Conservation (phyloP, 164 flowering plant genomes). For the Piper longum region DNA sequence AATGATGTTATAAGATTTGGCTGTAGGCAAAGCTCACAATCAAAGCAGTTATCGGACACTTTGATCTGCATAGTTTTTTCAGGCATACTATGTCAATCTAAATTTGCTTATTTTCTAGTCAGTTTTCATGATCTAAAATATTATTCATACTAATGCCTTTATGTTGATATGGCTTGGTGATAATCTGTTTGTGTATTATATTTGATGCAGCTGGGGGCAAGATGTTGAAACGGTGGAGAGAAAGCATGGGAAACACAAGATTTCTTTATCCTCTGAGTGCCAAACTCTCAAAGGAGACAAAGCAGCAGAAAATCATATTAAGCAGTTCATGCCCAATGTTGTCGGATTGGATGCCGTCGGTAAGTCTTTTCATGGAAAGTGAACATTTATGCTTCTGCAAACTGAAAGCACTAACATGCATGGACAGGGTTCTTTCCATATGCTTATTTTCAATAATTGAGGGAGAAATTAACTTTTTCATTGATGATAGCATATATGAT, state of each 20-base stretch:
- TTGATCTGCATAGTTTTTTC: too few species aligned
- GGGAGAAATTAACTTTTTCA: neutral
- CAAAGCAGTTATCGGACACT: too few species aligned
- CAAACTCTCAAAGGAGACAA: conserved; percentile 81
- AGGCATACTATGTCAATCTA: neutral
- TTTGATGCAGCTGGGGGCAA: conserved; percentile 59
- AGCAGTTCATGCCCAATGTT: conserved; percentile 76
- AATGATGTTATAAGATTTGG: too few species aligned
- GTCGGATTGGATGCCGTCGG: conserved; percentile 83
- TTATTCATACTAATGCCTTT: too few species aligned
- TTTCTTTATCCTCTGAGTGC: conserved; percentile 63
- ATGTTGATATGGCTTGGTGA: neutral
- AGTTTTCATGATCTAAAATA: neutral
- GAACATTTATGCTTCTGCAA: neutral
- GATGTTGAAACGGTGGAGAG: conserved; percentile 70
- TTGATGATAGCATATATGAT: neutral
- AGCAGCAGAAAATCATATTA: conserved; percentile 89
- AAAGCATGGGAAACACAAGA: conserved; percentile 34
- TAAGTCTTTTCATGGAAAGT: conserved; percentile 12
- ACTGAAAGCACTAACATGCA: neutral
- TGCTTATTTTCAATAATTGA: neutral
- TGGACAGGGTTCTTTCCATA: neutral
- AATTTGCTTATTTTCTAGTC: neutral
- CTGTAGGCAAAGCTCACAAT: too few species aligned
- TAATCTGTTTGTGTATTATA: too few species aligned